phyloP scores from a whole-genome alignment of 768 basidiomycete genomes.

The Melanogaster broomeanus region DNA sequence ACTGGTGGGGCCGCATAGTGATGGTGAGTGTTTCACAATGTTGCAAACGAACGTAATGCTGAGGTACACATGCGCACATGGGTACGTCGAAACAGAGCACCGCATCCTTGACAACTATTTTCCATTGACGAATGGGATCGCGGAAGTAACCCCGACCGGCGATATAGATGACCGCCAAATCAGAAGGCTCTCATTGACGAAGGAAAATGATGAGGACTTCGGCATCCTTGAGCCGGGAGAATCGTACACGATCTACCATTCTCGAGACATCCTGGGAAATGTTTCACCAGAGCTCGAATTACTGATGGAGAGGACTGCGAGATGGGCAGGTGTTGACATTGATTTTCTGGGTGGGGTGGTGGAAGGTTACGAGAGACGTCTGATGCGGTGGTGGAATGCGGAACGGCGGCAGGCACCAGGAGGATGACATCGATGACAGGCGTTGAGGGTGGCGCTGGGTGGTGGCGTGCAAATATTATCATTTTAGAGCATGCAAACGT shows the following conservation, averaged over 20 bases:
- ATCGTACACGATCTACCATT: constrained; percentile 61
- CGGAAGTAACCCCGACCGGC: neutral
- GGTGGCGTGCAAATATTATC: constrained; percentile 1
- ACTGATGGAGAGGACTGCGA: constrained; percentile 53
- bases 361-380: constrained; percentile 65
- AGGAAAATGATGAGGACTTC: constrained; percentile 3
- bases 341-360: constrained; percentile 57
- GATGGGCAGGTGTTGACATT: constrained; percentile 54
- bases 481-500: too few species aligned
- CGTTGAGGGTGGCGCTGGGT: constrained; percentile 15
- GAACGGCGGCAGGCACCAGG: constrained; percentile 15
- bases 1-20: constrained; percentile 37
- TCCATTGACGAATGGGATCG: constrained; percentile 29
- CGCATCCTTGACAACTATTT: constrained; percentile 43
- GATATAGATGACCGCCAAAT: constrained; percentile 1
- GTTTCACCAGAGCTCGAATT: constrained; percentile 50
- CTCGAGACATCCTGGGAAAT: constrained; percentile 65
- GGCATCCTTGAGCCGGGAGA: constrained; percentile 53
- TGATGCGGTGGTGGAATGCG: constrained; percentile 51
- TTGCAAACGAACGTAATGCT: constrained; percentile 12
- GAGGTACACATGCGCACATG: constrained; percentile 2
- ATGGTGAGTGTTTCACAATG: constrained; percentile 23
- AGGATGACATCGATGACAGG: constrained; percentile 3
- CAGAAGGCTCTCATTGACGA: constrained; percentile 10
- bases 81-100: constrained; percentile 21